Evolutionary conservation across 306 rosid species (phyloP).

Genomic region (Citrullus colocynthis): DNA sequence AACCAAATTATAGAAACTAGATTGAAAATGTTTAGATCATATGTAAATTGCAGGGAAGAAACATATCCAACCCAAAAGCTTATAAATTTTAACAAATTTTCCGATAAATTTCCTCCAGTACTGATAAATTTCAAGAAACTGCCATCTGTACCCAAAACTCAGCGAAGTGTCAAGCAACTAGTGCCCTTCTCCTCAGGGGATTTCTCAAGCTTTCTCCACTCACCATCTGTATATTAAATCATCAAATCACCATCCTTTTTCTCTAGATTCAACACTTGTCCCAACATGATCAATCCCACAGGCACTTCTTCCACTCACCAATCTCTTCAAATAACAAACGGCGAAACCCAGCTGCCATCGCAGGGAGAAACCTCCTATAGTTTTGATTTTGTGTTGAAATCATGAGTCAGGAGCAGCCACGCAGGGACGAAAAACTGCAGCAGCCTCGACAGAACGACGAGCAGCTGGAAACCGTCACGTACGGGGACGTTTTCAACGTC

Average conservation of each 20-base stretch:
- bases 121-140: not conserved
- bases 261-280: not conserved
- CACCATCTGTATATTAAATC: not conserved
- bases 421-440: conserved; percentile 14
- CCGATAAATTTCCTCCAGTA: not conserved
- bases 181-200: not conserved
- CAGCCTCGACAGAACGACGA: conserved; percentile 23
- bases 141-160: not conserved
- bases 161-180: not conserved
- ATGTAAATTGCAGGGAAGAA: not conserved
- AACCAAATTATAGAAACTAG: not conserved
- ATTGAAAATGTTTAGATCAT: not conserved
- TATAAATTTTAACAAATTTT: not conserved
- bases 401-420: conserved; percentile 53
- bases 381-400: not conserved
- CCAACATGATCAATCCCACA: not conserved
- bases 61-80: not conserved
- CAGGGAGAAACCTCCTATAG: not conserved
- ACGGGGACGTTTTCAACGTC: conserved; percentile 51
- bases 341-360: not conserved
- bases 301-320: not conserved
- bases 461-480: conserved; percentile 30
- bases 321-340: not conserved
- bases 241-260: not conserved
- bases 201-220: not conserved